Evolutionary conservation across 495 filamentous ascomycete species (phyloP).

Genomic region (Daldinia caldariorum): DNA sequence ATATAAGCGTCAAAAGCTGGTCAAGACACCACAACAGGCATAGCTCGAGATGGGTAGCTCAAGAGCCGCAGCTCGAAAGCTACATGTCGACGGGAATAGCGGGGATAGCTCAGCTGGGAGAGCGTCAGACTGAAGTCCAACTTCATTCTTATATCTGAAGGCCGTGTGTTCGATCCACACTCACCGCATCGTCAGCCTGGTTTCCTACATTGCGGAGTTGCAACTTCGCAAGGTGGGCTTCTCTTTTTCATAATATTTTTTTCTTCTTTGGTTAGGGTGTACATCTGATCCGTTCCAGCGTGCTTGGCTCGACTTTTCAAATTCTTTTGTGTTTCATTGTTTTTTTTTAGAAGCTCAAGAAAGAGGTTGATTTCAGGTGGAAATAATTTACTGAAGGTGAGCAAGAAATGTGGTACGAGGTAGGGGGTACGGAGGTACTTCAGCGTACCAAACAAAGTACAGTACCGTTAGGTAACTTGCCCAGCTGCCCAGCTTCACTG

Average conservation of each 20-base stretch:
- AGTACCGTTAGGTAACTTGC: too few species aligned
- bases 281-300: neutral
- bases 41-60: too few species aligned
- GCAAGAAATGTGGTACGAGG: too few species aligned
- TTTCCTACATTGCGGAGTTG: neutral
- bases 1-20: too few species aligned
- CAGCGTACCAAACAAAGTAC: too few species aligned
- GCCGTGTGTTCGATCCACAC: constrained; percentile 4
- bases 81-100: neutral
- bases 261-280: neutral
- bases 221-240: neutral
- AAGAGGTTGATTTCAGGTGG: neutral
- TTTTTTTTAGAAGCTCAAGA: neutral
- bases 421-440: neutral
- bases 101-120: constrained; percentile 6
- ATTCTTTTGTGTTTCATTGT: neutral
- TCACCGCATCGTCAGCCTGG: neutral
- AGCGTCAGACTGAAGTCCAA: constrained; percentile 5
- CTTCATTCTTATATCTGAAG: constrained; percentile 4
- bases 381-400: neutral
- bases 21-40: too few species aligned
- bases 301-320: too few species aligned
- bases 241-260: neutral
- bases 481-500: too few species aligned
- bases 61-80: too few species aligned